phyloP scores from a whole-genome alignment of 2,329 filamentous ascomycete species.

The Trichoderma semiorbis region DNA sequence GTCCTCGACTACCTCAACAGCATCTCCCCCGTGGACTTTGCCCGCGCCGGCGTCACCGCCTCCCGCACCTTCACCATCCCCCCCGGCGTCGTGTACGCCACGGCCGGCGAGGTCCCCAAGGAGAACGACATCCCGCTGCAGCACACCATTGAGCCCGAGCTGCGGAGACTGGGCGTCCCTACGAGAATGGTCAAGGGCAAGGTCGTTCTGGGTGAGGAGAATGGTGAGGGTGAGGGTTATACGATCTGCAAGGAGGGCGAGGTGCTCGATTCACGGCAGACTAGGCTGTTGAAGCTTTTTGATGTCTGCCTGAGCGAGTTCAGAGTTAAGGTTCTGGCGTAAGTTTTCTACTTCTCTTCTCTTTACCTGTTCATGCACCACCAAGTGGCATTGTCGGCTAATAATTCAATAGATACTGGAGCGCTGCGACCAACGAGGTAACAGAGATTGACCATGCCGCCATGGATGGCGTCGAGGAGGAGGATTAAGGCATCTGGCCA shows the following conservation, averaged over 20 bases:
- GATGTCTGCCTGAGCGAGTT: constrained; percentile 89
- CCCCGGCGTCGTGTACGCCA: constrained; percentile 74
- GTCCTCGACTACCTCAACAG: constrained; percentile 70
- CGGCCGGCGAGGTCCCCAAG: constrained; percentile 71
- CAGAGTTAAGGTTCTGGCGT: constrained; percentile 73
- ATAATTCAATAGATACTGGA: constrained; percentile 54
- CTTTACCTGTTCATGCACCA: background rate
- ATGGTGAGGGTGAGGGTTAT: constrained; percentile 58
- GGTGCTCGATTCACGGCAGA: constrained; percentile 84
- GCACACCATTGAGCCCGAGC: constrained; percentile 84
- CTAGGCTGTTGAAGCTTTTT: constrained; percentile 89
- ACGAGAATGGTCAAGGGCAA: constrained; percentile 85
- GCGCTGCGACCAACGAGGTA: constrained; percentile 54
- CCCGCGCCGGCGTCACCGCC: constrained; percentile 76
- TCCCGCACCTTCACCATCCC: constrained; percentile 76
- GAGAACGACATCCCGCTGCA: constrained; percentile 84
- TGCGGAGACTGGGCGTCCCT: constrained; percentile 85
- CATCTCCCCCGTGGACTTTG: constrained; percentile 79
- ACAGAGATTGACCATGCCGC: constrained; percentile 48
- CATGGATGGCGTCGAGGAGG: constrained; percentile 37
- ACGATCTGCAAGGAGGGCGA: constrained; percentile 82
- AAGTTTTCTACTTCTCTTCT: constrained; percentile 34
- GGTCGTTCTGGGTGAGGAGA: constrained; percentile 65
- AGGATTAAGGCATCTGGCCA: constrained; percentile 7
- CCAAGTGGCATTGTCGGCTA: background rate